A percentile compares a stretch with the other conserved stretches of the same genome.
phyloP scores from a whole-genome alignment of 148 eudicot genomes.

The Arctostaphylos glauca region DNA sequence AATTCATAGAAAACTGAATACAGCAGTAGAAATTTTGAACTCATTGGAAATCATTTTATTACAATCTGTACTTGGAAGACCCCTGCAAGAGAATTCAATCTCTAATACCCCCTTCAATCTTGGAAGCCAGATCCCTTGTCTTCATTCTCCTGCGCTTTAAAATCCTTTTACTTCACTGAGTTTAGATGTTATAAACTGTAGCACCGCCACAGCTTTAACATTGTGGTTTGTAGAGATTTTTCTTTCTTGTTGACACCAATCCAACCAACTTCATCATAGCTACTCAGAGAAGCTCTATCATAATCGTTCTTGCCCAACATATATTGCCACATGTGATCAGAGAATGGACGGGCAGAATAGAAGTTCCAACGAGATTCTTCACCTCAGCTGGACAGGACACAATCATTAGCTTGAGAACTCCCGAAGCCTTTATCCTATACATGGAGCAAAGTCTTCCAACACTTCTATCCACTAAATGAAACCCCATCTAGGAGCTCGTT shows the following conservation, averaged over 20 bases:
- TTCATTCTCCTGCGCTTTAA: too few species aligned
- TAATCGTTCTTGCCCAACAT: background rate
- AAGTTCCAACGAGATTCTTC: background rate
- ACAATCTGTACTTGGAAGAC: background rate
- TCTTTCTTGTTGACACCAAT: background rate
- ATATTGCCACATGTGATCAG: background rate
- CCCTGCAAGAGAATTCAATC: background rate
- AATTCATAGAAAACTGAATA: background rate
- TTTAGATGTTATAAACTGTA: background rate
- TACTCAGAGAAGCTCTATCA: background rate
- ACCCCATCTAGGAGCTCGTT: background rate
- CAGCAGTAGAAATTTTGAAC: background rate
- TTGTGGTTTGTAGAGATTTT: background rate
- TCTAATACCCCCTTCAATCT: background rate
- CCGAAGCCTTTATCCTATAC: background rate
- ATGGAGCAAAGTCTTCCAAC: background rate
- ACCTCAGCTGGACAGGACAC: background rate
- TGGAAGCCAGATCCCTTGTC: background rate
- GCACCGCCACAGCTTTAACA: background rate
- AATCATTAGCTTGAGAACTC: background rate
- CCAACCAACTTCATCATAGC: background rate
- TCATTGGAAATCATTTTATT: background rate
- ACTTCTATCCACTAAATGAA: background rate
- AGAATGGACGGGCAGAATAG: background rate
- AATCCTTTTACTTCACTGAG: too few species aligned